Conservation (phyloP, 352 stramenopile species). For the Globisporangium yorkense region DNA sequence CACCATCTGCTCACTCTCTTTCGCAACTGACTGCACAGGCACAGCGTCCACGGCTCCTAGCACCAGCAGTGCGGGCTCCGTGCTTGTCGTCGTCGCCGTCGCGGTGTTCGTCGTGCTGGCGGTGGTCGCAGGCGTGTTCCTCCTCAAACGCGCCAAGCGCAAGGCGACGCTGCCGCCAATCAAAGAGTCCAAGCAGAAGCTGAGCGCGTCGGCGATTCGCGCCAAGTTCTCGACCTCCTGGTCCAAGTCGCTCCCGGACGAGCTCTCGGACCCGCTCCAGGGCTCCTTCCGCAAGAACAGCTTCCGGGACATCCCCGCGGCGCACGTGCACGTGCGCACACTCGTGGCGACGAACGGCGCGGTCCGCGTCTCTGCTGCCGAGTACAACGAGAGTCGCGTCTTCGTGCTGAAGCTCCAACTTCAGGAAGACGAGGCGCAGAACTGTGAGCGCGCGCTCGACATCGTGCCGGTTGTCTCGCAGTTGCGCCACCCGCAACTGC, state of each 20-base stretch:
- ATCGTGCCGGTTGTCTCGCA: constrained; percentile 57
- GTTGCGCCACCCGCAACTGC: constrained; percentile 62
- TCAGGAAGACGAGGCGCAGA: constrained; percentile 43
- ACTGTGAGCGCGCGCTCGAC: constrained; percentile 46
- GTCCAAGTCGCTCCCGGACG: constrained; percentile 20
- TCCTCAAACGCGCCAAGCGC: constrained; percentile 54
- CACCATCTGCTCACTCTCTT: background rate
- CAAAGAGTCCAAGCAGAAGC: constrained; percentile 36
- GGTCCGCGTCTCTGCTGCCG: constrained; percentile 36
- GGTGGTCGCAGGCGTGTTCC: constrained; percentile 38
- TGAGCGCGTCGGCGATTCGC: constrained; percentile 20
- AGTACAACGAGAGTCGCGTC: constrained; percentile 33
- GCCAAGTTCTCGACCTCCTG: constrained; percentile 12
- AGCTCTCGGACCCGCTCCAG: constrained; percentile 25
- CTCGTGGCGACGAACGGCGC: constrained; percentile 39
- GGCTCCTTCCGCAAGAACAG: constrained; percentile 39
- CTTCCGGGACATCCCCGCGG: constrained; percentile 46
- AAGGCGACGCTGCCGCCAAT: constrained; percentile 25
- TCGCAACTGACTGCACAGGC: background rate
- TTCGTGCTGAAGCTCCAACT: constrained; percentile 53
- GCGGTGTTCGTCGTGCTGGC: constrained; percentile 35
- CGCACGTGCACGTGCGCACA: constrained; percentile 31
- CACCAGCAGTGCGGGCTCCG: constrained; percentile 16
- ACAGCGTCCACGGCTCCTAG: background rate
- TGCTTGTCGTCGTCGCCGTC: constrained; percentile 41